These are phyloP conservation scores for Mycena haematopus DNA, from an alignment of 768 basidiomycete genomes.

Conservation along the genomic window DNA sequence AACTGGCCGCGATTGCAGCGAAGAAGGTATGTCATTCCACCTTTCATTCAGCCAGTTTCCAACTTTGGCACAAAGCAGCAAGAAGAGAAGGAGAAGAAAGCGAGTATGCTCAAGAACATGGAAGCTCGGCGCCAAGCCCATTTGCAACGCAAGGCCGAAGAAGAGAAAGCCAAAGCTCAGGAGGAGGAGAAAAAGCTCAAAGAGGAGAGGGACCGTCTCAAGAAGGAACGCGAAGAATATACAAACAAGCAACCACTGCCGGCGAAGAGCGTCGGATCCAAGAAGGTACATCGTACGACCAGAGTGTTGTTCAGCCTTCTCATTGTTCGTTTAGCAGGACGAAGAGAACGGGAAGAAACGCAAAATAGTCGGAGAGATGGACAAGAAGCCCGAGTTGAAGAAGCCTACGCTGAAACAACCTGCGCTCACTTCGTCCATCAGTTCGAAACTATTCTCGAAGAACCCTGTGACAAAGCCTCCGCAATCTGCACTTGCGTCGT, in stretches of 20 bases:
- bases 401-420: conserved; percentile 58
- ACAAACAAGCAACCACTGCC: conserved; percentile 65
- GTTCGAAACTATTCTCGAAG: conserved; percentile 46
- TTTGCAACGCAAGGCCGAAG: conserved; percentile 77
- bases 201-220: conserved; percentile 78
- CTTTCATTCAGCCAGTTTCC: conserved; percentile 19
- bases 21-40: conserved; percentile 72
- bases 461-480: conserved; percentile 39
- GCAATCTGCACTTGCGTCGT: conserved; percentile 36
- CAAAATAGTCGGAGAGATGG: conserved; percentile 57
- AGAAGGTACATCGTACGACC: conserved; percentile 54
- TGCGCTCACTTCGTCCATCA: conserved; percentile 45
- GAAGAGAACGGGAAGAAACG: conserved; percentile 86
- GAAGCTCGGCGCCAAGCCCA: conserved; percentile 79
- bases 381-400: conserved; percentile 65
- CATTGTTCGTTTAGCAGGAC: conserved; percentile 47
- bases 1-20: conserved; percentile 81
- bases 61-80: conserved; percentile 67
- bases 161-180: conserved; percentile 65
- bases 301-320: conserved; percentile 3
- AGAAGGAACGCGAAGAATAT: conserved; percentile 81
- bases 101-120: conserved; percentile 76
- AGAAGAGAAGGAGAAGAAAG: conserved; percentile 85
- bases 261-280: conserved; percentile 53
- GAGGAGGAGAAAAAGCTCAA: conserved; percentile 77